Conservation (phyloP, 164 flowering plant species). For the Umbellularia californica region DNA sequence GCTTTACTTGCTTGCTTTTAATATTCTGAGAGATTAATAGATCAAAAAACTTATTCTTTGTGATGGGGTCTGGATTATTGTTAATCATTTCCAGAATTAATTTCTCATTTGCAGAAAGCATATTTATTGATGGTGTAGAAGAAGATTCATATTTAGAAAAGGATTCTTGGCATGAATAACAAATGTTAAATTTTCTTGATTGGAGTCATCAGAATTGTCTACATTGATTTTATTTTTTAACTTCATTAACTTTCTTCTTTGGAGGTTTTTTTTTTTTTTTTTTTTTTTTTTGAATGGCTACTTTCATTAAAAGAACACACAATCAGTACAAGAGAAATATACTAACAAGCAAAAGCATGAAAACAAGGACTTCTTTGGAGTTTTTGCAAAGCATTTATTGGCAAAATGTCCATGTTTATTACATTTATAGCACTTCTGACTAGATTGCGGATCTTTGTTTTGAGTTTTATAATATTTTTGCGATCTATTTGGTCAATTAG, state of each 20-base stretch:
- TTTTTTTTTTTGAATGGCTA: no score
- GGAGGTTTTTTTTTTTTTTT: no score
- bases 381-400: neutral
- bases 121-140: neutral
- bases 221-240: neutral
- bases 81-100: neutral
- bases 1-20: no score
- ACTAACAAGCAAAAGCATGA: no score
- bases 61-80: neutral
- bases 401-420: neutral
- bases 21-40: neutral
- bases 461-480: neutral
- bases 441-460: neutral
- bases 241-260: neutral
- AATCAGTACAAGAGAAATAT: no score
- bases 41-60: neutral
- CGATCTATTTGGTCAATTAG: neutral
- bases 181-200: neutral
- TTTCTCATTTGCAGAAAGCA: neutral
- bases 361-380: neutral
- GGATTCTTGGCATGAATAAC: neutral
- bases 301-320: no score
- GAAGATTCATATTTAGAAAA: no score
- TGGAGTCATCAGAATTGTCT: neutral
- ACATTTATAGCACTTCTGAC: neutral